Base-by-base conservation (phyloP, 371 early-diverging fungal genomes). In the Dichotomocladium elegans region DNA sequence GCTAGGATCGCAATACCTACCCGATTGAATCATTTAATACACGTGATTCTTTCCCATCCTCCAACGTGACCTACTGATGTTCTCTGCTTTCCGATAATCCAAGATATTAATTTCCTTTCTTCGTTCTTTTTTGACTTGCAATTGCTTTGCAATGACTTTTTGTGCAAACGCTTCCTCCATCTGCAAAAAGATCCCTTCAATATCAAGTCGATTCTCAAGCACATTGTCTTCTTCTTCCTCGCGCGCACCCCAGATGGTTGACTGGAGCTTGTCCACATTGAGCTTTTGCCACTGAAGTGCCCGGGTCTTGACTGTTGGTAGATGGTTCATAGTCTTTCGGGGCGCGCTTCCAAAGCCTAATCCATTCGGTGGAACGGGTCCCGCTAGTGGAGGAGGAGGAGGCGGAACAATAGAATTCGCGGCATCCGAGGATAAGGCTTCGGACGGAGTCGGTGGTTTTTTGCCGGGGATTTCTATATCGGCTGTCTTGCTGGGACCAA, bases 231-330 rank as follows among this genome's bases (percentile, higher is more conserved):
- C 73, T 31, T 76, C 64, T 17, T 63, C 64, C 14, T 51, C 41
- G 6, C 48, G 41, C 0, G 35, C 24, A 8, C 72, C 73, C 84
- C 85, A 87, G 1, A 87, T 58, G 0, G 87, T 87, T 1, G 80
- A 74, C 19, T 76, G 68, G 31, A 83, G 67, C 24, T 66, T 57
- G 51, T 76, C 72, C 41, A 83, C 79, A 53, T 80, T 83, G 35
- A 93, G 60, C 49, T 93, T 93, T 66, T 91, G 91, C 93, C 92
- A 92, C 64, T 92, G 91, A 8, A 92, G 53, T 41, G 83, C 82
- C 55, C 90, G 89, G 14, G 91, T 81, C 62, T 90, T 91, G 49
- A 84, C 81, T 28, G 68, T 80, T 6, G 91, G 82, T 40, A 76
- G 57, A 34, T 82, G 82, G 31, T 73, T 70, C n/a, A 86, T 74